Evolutionary conservation across 441 rosid genomes (phyloP).

Genomic region (Jatropha podagrica): DNA sequence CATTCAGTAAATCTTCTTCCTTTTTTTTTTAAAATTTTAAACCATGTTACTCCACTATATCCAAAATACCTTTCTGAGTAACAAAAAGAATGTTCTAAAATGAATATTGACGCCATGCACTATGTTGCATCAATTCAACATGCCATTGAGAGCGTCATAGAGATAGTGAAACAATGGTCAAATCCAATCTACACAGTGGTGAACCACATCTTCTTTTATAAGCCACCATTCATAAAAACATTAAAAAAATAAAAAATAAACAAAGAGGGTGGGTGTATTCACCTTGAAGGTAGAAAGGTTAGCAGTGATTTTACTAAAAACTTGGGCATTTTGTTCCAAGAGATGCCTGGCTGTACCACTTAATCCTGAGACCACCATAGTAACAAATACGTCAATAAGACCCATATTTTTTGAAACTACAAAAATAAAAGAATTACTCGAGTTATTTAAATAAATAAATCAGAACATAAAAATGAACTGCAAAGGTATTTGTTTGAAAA

Average conservation of each 20-base stretch:
- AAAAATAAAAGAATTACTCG: neutral
- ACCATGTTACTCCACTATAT: neutral
- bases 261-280: slow-evolving; percentile 14
- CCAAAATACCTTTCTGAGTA: neutral
- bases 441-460: neutral
- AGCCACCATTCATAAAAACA: slow-evolving; percentile 9
- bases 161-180: neutral
- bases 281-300: slow-evolving; percentile 78
- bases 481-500: neutral
- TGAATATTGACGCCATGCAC: neutral
- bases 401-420: neutral
- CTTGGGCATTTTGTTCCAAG: slow-evolving; percentile 72
- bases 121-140: slow-evolving; percentile 3
- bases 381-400: slow-evolving; percentile 14
- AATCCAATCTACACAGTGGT: neutral
- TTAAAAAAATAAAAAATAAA: neutral
- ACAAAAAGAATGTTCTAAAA: neutral
- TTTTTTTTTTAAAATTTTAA: too few relatives aligned
- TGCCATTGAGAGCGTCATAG: neutral
- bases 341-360: slow-evolving; percentile 56
- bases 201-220: neutral
- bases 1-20: neutral
- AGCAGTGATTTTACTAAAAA: slow-evolving; percentile 66
- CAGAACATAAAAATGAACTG: neutral
- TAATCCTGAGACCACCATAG: slow-evolving; percentile 51